These are phyloP conservation scores for Penicillium canescens DNA, from an alignment of 495 filamentous ascomycete genomes.

Conservation along the genomic window DNA sequence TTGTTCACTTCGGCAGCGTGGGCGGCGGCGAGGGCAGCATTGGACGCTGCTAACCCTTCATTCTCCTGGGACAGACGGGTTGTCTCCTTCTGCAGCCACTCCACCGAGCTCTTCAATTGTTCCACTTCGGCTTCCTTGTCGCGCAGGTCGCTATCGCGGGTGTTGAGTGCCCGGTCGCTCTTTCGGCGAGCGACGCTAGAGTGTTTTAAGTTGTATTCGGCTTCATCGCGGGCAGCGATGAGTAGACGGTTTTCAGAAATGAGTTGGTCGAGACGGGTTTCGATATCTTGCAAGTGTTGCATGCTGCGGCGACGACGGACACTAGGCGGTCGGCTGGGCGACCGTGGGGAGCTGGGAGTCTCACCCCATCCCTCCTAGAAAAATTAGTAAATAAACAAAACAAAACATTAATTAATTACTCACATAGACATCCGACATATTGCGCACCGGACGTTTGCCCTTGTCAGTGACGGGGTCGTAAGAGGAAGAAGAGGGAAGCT, in stretches of 20 bases:
- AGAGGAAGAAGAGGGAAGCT: constrained; percentile 59
- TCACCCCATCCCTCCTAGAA: constrained; percentile 90
- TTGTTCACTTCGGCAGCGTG: constrained; percentile 65
- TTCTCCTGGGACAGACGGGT: constrained; percentile 72
- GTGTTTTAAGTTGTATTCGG: constrained; percentile 63
- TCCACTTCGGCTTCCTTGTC: constrained; percentile 77
- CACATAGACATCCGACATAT: constrained; percentile 94
- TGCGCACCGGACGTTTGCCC: constrained; percentile 77
- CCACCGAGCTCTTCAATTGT: constrained; percentile 71
- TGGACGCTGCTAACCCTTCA: constrained; percentile 67
- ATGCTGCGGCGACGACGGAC: constrained; percentile 94
- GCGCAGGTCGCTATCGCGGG: constrained; percentile 54
- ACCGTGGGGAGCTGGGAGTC: constrained; percentile 84
- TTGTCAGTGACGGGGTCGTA: constrained; percentile 80
- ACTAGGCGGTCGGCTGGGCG: constrained; percentile 93
- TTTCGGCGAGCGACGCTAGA: constrained; percentile 52
- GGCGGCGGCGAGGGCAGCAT: constrained; percentile 61
- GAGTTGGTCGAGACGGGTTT: constrained; percentile 73
- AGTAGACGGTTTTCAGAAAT: constrained; percentile 78
- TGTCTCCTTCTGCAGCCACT: constrained; percentile 78
- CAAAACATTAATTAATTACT: constrained; percentile 45
- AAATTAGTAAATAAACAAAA: constrained; percentile 29
- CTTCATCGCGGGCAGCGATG: constrained; percentile 66
- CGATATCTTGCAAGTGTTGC: constrained; percentile 84
- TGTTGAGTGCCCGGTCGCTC: constrained; percentile 56